Conservation (phyloP, 202 grass and related monocot species). For the Alloteropsis angusta region DNA sequence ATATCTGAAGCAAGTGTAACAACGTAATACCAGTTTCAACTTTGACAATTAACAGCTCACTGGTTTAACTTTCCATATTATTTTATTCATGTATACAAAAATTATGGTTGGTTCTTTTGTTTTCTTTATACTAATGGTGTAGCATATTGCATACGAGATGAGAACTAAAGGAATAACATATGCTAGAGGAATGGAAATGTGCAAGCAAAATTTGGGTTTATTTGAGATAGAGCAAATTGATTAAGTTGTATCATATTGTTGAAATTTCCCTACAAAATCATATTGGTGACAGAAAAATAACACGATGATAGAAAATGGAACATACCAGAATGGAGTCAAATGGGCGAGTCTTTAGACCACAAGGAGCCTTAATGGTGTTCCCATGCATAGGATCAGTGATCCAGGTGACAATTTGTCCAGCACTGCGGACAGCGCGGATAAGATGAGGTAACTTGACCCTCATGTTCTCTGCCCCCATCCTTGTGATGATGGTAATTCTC, state of each 20-base stretch:
- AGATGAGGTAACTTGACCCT: conserved; percentile 61
- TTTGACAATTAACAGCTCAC: neutral
- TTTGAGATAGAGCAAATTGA: neutral
- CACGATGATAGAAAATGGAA: neutral
- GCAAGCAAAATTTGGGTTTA: neutral
- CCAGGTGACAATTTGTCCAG: conserved; percentile 60
- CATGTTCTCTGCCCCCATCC: conserved; percentile 62
- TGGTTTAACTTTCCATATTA: neutral
- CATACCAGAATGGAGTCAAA: conserved; percentile 63
- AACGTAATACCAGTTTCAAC: neutral
- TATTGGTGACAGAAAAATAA: neutral
- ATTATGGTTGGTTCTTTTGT: neutral
- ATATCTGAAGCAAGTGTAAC: neutral
- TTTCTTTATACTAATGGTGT: neutral
- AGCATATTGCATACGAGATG: neutral
- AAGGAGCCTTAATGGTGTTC: conserved; percentile 65
- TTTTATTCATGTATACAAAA: neutral
- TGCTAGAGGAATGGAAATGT: neutral
- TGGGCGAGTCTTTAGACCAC: conserved; percentile 63
- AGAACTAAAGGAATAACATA: neutral
- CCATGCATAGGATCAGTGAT: conserved; percentile 65
- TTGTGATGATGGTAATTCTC: conserved; percentile 56
- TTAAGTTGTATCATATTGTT: neutral
- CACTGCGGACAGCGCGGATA: conserved; percentile 40
- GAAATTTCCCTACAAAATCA: neutral